phyloP scores from a whole-genome alignment of 768 basidiomycete species.

The Sarcomyxa edulis region DNA sequence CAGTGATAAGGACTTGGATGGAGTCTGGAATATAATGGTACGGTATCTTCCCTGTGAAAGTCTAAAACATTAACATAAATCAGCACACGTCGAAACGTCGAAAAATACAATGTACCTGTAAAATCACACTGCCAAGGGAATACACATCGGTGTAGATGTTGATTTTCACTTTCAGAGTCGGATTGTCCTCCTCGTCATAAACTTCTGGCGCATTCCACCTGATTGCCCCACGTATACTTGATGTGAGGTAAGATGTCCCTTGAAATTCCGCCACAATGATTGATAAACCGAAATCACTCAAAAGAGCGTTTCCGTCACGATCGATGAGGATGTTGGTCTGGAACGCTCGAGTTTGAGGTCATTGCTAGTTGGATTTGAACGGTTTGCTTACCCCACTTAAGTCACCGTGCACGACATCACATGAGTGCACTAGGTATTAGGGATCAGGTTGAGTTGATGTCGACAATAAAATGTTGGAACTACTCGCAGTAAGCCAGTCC shows the following conservation, averaged over 20 bases:
- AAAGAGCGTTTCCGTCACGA: slow-evolving; percentile 4
- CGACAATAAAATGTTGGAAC: neutral
- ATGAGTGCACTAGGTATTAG: slow-evolving; percentile 3
- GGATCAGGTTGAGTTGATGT: neutral
- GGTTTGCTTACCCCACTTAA: slow-evolving; percentile 6
- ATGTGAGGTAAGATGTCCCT: slow-evolving; percentile 6
- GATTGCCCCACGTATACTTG: slow-evolving; percentile 5
- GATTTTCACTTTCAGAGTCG: slow-evolving; percentile 3
- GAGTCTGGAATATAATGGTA: slow-evolving; percentile 5
- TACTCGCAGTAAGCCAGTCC: slow-evolving; percentile 8
- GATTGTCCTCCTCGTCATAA: neutral
- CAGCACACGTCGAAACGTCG: neutral
- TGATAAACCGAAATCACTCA: slow-evolving; percentile 10
- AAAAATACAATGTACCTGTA: slow-evolving; percentile 3
- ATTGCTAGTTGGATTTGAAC: neutral
- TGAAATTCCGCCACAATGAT: slow-evolving; percentile 8
- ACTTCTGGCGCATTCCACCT: slow-evolving; percentile 8
- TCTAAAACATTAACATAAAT: neutral
- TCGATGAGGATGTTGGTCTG: slow-evolving; percentile 8
- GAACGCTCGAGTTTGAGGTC: neutral
- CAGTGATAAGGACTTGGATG: slow-evolving; percentile 5
- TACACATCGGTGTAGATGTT: slow-evolving; percentile 8
- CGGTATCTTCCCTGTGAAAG: slow-evolving; percentile 7
- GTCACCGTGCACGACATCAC: slow-evolving; percentile 8
- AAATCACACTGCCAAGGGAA: slow-evolving; percentile 9